A percentile compares a stretch with the other conserved stretches of the same genome.
Evolutionary conservation across 2,329 filamentous ascomycete species (phyloP).

Genomic region (Dothideomycetes sp.): DNA sequence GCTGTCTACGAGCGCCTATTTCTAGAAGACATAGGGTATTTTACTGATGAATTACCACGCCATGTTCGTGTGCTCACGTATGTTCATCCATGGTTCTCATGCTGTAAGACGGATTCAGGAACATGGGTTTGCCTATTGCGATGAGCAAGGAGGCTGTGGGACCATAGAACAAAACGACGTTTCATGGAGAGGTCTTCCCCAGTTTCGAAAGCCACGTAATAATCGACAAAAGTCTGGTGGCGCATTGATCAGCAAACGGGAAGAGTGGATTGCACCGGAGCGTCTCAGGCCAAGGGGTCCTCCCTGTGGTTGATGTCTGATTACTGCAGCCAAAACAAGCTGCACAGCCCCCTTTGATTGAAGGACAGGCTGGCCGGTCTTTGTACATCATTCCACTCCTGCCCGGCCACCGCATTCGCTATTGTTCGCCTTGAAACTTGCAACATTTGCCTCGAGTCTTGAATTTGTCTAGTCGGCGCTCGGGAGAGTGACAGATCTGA

Average conservation of each 20-base stretch:
- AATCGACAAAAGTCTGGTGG: constrained; percentile 8
- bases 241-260: constrained; percentile 13
- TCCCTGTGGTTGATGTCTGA: constrained; percentile 2
- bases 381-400: too few species aligned
- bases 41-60: too few species aligned
- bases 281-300: constrained; percentile 6
- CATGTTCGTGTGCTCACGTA: too few species aligned
- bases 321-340: constrained; percentile 7
- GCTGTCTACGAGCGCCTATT: too few species aligned
- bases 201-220: constrained; percentile 12
- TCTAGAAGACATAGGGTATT: too few species aligned
- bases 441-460: too few species aligned
- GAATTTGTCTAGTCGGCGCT: too few species aligned
- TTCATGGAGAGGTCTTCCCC: constrained; percentile 9
- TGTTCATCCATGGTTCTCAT: too few species aligned
- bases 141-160: neutral
- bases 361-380: too few species aligned
- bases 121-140: neutral
- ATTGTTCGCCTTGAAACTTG: too few species aligned
- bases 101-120: neutral
- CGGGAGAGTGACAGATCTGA: too few species aligned
- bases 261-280: constrained; percentile 12
- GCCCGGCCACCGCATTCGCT: too few species aligned
- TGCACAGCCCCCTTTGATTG: constrained; percentile 12
- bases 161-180: neutral